Evolutionary conservation across 2,329 filamentous ascomycete genomes (phyloP).

Genomic region (Davidsoniella australis): DNA sequence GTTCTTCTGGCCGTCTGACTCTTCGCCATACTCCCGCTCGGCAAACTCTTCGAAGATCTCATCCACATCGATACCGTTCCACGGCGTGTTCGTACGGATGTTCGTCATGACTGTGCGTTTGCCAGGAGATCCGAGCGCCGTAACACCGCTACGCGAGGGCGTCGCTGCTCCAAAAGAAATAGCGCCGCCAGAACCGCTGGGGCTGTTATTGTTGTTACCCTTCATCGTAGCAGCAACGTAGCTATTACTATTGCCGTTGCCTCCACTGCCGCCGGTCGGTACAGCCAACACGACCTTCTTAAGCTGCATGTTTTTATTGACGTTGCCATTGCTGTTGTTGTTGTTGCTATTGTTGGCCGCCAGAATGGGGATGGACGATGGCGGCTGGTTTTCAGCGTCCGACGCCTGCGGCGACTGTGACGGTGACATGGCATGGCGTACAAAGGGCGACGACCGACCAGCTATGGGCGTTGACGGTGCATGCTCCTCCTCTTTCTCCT

Average conservation of each 20-base stretch:
- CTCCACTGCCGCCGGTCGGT: background rate
- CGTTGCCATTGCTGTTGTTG: background rate
- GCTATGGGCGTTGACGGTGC: slow-evolving; percentile 26
- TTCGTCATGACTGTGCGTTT: slow-evolving; percentile 14
- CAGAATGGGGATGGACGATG: slow-evolving; percentile 42
- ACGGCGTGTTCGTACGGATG: slow-evolving; percentile 42
- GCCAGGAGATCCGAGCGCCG: slow-evolving; percentile 1
- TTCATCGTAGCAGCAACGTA: background rate
- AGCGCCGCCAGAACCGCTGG: background rate
- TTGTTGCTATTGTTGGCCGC: background rate
- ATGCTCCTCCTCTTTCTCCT: background rate
- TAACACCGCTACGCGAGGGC: background rate
- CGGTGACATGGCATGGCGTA: slow-evolving; percentile 39
- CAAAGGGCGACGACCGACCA: slow-evolving; percentile 26
- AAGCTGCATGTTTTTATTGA: background rate
- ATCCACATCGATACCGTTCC: slow-evolving; percentile 65
- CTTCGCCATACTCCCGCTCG: background rate
- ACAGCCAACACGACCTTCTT: slow-evolving; percentile 6
- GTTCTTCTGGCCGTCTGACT: background rate
- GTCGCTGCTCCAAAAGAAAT: background rate
- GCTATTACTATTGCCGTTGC: background rate
- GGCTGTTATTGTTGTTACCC: background rate
- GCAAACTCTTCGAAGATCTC: slow-evolving; percentile 37
- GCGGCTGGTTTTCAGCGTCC: slow-evolving; percentile 64
- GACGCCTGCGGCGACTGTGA: slow-evolving; percentile 60